Evolutionary conservation across 306 rosid species (phyloP), one percentile per base, ranked within the genome.

Genomic region (Acacia crassicarpa): DNA sequence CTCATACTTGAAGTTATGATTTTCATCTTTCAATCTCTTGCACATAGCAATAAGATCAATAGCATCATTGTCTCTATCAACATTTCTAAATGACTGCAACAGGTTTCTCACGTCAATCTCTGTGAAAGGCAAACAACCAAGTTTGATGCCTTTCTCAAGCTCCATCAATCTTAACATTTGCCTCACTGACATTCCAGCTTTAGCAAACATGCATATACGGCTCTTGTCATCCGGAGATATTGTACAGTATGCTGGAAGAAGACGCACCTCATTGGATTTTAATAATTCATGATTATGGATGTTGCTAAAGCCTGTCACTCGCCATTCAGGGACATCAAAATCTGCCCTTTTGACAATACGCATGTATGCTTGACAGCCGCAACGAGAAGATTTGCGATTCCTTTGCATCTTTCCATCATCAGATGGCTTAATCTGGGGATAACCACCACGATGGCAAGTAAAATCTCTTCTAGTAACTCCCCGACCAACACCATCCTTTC

Each of bases 301-400:
- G 77, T 94, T 91, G 87, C 97, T 89, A 78, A 94, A 94, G 23
- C 97, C 98, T n/a, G 95, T 92, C 67, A 94, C 87, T 51, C 97
- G 97, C 98, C 98, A 94, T 86, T 92, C 98, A 45, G 97, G 94
- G 68, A 92, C 92, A 78, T 94, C 98, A 88, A 89, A 90, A 73
- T 86, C 94, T 22, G 91, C 86, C 78, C 89, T 86, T 83, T 90
- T 94, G 51, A 94, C 98, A 78, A 94, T 92, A 32, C 98, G 93
- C 91, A 94, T 72, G 73, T 89, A 92, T 59, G 98, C 97, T 74
- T 89, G 95, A 56, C 98, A 94, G 38, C 98, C 98, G 59, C 97
- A 94, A 63, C 98, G 92, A 32, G 94, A 83, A 0, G 97, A 94
- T 80, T 90, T 90, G 71, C 97, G 90, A 84, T 94, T 94, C 78